These are phyloP conservation scores for Lentinula detonsa DNA, from an alignment of 768 basidiomycete genomes.

Conservation along the genomic window DNA sequence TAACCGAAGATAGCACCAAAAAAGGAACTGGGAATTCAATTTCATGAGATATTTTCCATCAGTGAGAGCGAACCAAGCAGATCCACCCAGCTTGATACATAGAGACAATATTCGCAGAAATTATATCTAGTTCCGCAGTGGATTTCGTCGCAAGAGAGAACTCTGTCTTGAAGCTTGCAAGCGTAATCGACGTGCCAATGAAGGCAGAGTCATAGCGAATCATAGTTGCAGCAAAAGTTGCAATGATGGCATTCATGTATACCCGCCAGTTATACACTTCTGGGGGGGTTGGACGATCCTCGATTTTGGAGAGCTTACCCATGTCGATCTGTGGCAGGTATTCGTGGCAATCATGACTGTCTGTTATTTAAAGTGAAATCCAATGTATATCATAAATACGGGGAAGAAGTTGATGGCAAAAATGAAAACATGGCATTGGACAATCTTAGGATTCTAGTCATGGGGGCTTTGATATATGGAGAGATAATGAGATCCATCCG, in stretches of 20 bases:
- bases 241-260: conserved; percentile 26
- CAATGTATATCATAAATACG: background rate
- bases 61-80: background rate
- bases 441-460: too few species aligned
- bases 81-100: conserved; percentile 36
- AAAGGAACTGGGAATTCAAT: conserved; percentile 22
- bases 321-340: background rate
- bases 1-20: conserved; percentile 32
- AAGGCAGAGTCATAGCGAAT: conserved; percentile 24
- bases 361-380: background rate
- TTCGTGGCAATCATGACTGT: background rate
- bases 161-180: conserved; percentile 35
- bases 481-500: too few species aligned
- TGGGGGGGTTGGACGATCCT: conserved; percentile 22
- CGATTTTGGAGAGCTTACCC: conserved; percentile 13
- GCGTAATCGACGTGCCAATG: conserved; percentile 7
- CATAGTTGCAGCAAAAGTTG: conserved; percentile 33
- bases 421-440: too few species aligned
- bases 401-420: too few species aligned
- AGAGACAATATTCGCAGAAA: conserved; percentile 40
- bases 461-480: too few species aligned
- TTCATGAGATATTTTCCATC: background rate
- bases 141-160: conserved; percentile 32
- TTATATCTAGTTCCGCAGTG: conserved; percentile 20
- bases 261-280: conserved; percentile 37